A percentile compares a stretch with the other conserved stretches of the same genome.
phyloP scores from a whole-genome alignment of 352 stramenopile genomes.

The Phytophthora idaei region DNA sequence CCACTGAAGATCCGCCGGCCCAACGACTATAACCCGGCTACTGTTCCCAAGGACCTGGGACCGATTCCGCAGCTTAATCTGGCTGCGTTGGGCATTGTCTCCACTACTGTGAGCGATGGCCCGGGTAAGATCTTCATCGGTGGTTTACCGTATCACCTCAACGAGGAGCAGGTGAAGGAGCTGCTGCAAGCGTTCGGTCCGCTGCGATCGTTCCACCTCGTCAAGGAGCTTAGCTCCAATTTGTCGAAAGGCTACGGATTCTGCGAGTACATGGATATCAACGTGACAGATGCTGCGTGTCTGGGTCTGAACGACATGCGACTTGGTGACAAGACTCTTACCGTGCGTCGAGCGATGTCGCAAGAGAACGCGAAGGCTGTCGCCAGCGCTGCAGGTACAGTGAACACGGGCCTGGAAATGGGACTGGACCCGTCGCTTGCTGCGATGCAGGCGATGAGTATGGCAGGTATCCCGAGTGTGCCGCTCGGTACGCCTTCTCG shows the following conservation, averaged over 20 bases:
- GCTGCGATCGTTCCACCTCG: constrained; percentile 96
- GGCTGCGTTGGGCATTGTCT: constrained; percentile 94
- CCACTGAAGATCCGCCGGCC: constrained; percentile 96
- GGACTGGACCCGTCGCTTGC: constrained; percentile 67
- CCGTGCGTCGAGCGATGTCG: constrained; percentile 87
- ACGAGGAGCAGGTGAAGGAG: constrained; percentile 94
- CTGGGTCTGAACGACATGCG: constrained; percentile 96
- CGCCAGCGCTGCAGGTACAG: constrained; percentile 64
- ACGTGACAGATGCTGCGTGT: constrained; percentile 91
- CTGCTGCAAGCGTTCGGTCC: constrained; percentile 95
- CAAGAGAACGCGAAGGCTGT: constrained; percentile 74
- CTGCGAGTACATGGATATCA: constrained; percentile 95
- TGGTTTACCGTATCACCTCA: constrained; percentile 96
- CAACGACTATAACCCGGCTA: constrained; percentile 97
- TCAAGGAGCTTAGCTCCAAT: constrained; percentile 92
- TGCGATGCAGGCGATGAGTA: constrained; percentile 70
- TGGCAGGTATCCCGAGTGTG: constrained; percentile 62
- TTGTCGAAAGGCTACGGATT: constrained; percentile 98
- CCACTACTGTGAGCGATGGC: constrained; percentile 94
- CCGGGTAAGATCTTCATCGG: constrained; percentile 99
- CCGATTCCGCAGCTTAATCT: constrained; percentile 91
- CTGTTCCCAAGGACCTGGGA: constrained; percentile 86
- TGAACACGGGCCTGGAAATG: constrained; percentile 74
- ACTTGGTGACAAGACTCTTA: constrained; percentile 92
- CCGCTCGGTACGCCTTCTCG: constrained; percentile 70